phyloP scores from a whole-genome alignment of 1,139 yeast species.

The Saccharomycopsis phalli region DNA sequence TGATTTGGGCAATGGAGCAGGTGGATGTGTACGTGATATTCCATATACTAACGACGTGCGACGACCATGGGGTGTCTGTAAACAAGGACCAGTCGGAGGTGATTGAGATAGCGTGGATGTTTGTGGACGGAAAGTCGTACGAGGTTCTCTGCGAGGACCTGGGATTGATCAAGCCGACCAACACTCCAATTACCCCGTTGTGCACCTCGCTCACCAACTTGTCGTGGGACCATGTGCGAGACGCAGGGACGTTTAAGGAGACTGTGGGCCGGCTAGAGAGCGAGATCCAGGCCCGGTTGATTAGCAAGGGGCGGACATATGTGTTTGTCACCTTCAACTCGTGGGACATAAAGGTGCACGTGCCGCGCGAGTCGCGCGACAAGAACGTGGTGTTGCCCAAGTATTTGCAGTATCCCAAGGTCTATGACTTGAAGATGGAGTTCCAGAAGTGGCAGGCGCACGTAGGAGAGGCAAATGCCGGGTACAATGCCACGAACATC shows the following conservation, averaged over 20 bases:
- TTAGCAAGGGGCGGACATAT: conserved; percentile 43
- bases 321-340: conserved; percentile 57
- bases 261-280: conserved; percentile 48
- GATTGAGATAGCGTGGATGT: conserved; percentile 58
- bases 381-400: conserved; percentile 63
- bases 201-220: conserved; percentile 46
- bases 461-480: conserved; percentile 50
- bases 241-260: conserved; percentile 46
- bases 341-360: conserved; percentile 65
- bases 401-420: conserved; percentile 65
- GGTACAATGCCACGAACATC: conserved; percentile 39
- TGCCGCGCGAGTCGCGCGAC: conserved; percentile 77
- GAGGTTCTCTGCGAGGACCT: conserved; percentile 33
- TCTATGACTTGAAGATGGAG: conserved; percentile 71
- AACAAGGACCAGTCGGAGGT: conserved; percentile 58
- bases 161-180: conserved; percentile 50
- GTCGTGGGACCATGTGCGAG: conserved; percentile 57
- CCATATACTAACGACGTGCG: conserved; percentile 60
- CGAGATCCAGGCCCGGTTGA: conserved; percentile 37
- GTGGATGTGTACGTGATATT: conserved; percentile 51
- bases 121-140: conserved; percentile 30
- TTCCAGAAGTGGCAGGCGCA: conserved; percentile 63
- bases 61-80: conserved; percentile 46
- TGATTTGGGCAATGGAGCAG: neutral
- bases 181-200: conserved; percentile 58